These are phyloP conservation scores for Saccharomycopsis sp. DNA, from an alignment of 805 yeast species.

Conservation along the genomic window DNA sequence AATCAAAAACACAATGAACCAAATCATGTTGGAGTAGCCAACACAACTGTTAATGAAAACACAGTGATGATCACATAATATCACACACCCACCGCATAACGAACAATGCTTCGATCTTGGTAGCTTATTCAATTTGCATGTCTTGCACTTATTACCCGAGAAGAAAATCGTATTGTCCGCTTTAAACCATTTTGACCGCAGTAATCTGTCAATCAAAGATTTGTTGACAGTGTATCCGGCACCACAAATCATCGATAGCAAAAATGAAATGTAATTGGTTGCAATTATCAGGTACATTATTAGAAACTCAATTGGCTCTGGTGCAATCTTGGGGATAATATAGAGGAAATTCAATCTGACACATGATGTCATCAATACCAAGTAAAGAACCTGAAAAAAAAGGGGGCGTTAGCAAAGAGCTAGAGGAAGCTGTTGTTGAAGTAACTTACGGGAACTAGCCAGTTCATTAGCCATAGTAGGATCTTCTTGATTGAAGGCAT, in stretches of 20 bases:
- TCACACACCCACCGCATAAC: conserved; percentile 56
- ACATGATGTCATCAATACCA: conserved; percentile 11
- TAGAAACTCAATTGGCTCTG: conserved; percentile 5
- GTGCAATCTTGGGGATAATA: conserved; percentile 3
- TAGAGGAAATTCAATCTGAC: conserved; percentile 11
- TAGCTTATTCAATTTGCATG: conserved; percentile 59
- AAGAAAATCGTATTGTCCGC: conserved; percentile 51
- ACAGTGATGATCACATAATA: conserved; percentile 70
- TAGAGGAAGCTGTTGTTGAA: not conserved
- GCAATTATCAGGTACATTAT: conserved; percentile 10
- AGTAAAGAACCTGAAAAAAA: conserved; percentile 11
- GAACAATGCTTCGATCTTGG: conserved; percentile 74
- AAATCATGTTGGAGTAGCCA: conserved; percentile 56
- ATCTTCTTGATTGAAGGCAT: not conserved
- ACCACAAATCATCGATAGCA: conserved; percentile 7
- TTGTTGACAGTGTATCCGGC: conserved; percentile 7
- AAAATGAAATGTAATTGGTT: conserved; percentile 5
- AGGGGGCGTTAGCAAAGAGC: no score
- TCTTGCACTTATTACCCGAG: conserved; percentile 40
- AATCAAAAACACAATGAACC: conserved; percentile 50
- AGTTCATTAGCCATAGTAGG: conserved; percentile 4
- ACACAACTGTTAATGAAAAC: conserved; percentile 69
- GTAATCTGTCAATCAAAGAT: not conserved
- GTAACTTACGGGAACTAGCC: conserved; percentile 16
- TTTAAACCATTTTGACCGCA: conserved; percentile 23